phyloP scores from a whole-genome alignment of 192 early-diverging fungal species.

The Coemansia sp. region DNA sequence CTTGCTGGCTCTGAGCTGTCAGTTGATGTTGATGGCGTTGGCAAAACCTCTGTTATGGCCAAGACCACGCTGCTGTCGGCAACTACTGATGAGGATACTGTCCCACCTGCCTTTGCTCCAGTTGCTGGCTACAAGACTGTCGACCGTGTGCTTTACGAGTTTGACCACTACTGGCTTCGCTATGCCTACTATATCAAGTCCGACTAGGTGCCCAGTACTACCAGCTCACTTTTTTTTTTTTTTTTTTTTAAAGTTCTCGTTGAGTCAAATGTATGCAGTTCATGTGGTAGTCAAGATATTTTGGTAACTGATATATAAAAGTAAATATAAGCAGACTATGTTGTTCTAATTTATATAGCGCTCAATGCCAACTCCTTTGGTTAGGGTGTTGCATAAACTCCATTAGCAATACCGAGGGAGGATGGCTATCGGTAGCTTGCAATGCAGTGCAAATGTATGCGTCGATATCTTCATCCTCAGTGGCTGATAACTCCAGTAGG shows the following conservation, averaged over 20 bases:
- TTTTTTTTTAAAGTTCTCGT: neutral
- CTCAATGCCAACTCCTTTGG: no score
- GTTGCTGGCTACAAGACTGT: constrained; percentile 65
- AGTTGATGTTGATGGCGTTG: neutral
- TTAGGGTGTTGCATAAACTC: no score
- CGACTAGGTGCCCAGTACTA: neutral
- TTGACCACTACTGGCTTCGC: constrained; percentile 78
- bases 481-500: no score
- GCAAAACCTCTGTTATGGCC: neutral
- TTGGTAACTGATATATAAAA: no score
- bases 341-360: no score
- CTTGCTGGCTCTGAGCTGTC: neutral
- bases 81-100: constrained; percentile 17
- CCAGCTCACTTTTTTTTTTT: neutral
- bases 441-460: no score
- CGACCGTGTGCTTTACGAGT: constrained; percentile 77
- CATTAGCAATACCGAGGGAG: no score
- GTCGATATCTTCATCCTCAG: no score
- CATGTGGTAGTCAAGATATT: no score
- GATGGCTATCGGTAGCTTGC: no score
- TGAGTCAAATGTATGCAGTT: neutral
- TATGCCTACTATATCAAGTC: constrained; percentile 70
- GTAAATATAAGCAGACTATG: no score
- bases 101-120: constrained; percentile 48
- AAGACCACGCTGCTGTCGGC: constrained; percentile 8